These are phyloP conservation scores for Astrothelium subdiscretum DNA, from an alignment of 495 filamentous ascomycete genomes.

Conservation along the genomic window DNA sequence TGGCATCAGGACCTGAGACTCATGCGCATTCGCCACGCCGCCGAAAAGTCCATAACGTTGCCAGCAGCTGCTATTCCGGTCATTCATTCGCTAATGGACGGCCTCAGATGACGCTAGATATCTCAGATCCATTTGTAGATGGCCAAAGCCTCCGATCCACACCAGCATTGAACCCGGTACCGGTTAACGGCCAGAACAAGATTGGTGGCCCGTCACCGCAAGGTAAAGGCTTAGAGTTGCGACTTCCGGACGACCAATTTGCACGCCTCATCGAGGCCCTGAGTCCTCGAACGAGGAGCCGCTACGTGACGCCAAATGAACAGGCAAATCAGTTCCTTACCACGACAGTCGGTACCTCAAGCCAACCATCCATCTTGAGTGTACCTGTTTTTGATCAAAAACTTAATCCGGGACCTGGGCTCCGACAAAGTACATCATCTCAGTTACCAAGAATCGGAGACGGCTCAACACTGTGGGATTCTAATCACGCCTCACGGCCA, in stretches of 20 bases:
- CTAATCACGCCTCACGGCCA: background rate
- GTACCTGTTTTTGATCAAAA: background rate
- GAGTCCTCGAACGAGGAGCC: background rate
- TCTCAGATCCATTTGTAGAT: background rate
- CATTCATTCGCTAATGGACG: background rate
- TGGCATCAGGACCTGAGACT: slow-evolving; percentile 1
- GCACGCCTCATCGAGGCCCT: slow-evolving; percentile 7
- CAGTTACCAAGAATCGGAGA: background rate
- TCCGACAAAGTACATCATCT: background rate
- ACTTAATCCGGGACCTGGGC: background rate
- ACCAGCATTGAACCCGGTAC: background rate
- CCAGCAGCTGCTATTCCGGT: background rate
- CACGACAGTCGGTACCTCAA: background rate
- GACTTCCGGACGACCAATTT: slow-evolving; percentile 15
- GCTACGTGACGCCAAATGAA: background rate
- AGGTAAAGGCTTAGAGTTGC: slow-evolving; percentile 1
- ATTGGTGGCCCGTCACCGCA: background rate
- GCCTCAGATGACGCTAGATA: background rate
- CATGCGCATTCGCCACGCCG: slow-evolving; percentile 3
- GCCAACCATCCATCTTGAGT: background rate
- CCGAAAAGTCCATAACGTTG: background rate
- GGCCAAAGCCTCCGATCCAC: background rate
- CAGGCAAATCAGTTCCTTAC: background rate
- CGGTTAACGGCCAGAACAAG: background rate
- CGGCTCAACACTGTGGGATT: background rate